Base-by-base conservation (phyloP, 2,329 filamentous ascomycete species). In the Fusarium sarcochroum region DNA sequence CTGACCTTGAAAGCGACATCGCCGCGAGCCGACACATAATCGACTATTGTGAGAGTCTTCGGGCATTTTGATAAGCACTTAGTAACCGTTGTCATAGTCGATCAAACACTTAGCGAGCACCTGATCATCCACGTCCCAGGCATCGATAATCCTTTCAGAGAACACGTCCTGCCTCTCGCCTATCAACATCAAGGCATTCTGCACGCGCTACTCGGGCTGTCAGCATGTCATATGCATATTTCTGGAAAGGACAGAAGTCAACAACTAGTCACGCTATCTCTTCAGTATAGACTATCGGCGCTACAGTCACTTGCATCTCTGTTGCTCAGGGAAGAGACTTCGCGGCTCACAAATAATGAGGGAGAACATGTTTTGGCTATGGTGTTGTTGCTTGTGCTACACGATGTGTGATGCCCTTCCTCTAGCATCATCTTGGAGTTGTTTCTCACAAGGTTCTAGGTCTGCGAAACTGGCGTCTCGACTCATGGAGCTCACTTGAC, bases 391-490 rank as follows among this genome's bases (percentile, higher is more conserved):
- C 37, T 76, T 1, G 70, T 76, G 4, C 44, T 76, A 1, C 73
- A 76, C 25, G 75, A 76, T 53, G 74, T 76, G 41, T 37, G 59
- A 8, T 1, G 6, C 10, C 15, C 1, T 1, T 4, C 2, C 7
- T 5, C 11, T 15, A 9, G 10, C 10, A 30, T 1, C 1, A 5
- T 4, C 2, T 0, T 2, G 4, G 3, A 18, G 3, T 20, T 37
- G 11, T 30, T 5, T 5, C 34, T 52, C 10, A 57, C 4, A 15
- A 11, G 5, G 13, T 0, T 3, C 5, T 34, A 77, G 75, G 68
- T 77, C 0, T 76, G 68, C 17, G 71, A 76, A 34, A 67, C 71
- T 11, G 73, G 73, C 5, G 58, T 76, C 4, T 76, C 73, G 3
- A 68, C 65, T 0, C 69, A 76, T 45, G 75, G 73, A 6, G 70